phyloP scores from a whole-genome alignment of 345 rosid genomes.

The Pelargonium nanum region DNA sequence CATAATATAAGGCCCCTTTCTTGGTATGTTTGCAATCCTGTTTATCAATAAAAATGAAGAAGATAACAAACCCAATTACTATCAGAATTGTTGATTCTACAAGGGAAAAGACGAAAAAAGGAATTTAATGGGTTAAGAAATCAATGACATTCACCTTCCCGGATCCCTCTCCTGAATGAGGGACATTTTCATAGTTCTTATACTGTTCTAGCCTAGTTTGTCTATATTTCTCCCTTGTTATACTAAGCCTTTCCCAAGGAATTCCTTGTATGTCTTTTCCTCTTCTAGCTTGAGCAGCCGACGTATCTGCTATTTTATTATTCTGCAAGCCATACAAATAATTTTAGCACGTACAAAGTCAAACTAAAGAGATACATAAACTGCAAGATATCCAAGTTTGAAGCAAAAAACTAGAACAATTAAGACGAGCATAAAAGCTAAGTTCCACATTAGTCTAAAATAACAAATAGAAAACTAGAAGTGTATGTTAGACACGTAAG shows the following conservation, averaged over 20 bases:
- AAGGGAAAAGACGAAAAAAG: neutral
- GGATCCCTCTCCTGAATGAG: slow-evolving; percentile 29
- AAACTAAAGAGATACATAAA: neutral
- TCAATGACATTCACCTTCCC: slow-evolving; percentile 27
- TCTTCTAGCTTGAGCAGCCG: slow-evolving; percentile 41
- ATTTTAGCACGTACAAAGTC: neutral
- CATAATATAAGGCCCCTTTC: slow-evolving; percentile 18
- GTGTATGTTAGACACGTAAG: neutral
- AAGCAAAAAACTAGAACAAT: neutral
- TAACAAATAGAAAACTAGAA: neutral
- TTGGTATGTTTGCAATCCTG: slow-evolving; percentile 14
- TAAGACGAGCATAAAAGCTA: neutral
- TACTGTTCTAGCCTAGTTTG: slow-evolving; percentile 56
- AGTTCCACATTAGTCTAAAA: neutral
- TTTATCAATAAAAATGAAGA: too few species aligned
- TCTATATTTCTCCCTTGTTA: slow-evolving; percentile 46
- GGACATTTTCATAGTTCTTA: slow-evolving; percentile 47
- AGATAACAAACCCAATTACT: neutral
- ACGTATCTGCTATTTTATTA: slow-evolving; percentile 37
- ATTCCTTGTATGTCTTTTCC: slow-evolving; percentile 70
- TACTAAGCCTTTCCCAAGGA: slow-evolving; percentile 54
- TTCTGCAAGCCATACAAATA: slow-evolving; percentile 16
- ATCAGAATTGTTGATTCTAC: neutral
- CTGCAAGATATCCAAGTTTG: neutral
- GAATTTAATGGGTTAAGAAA: neutral